Evolutionary conservation across 192 early-diverging fungal species (phyloP), one percentile per base, ranked within the genome.

Genomic region (Allomyces javanicus): DNA sequence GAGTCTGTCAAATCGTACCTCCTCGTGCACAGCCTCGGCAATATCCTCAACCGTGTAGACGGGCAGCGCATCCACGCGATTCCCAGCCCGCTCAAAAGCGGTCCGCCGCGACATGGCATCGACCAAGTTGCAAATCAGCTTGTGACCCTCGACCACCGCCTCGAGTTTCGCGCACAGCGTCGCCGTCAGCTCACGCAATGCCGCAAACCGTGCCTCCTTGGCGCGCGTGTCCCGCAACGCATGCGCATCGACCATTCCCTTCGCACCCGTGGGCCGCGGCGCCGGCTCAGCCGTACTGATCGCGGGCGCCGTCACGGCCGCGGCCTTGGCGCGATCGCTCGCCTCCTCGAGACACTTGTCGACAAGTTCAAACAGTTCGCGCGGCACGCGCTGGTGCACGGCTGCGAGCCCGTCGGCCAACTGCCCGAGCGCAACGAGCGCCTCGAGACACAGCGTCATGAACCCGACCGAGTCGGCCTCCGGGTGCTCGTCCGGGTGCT

Each of bases 391-490:
- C 43, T 69, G 67, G 24, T 66, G 64, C 10, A 69, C 40, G 3
- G 65, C 78, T 75, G 76, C 71, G 14, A 84, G 66, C 27, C 77
- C 78, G 14, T 77, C 71, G 24, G 74, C 72, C 3, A 84, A 67
- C 27, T 69, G 62, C 3, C 72, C 78, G 1, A 83, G 67, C 21
- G 75, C 61, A 21, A 64, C 40, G 1, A 83, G 67, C 24, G 69
- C 65, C 64, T 83, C 79, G 19, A 84, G 7, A 21, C 83, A 65
- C 23, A 64, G 61, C 44, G 67, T 63, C 50, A 83, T 84, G 70
- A 76, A 79, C 21, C 74, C 66, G 66, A 72, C 78, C 12, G 80
- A 83, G 65, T 84, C 79, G 24, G 65, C 61, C 67, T 84, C 83
- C 7, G 58, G 81, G 76, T 62, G 79, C 73, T 26, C 64, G 21